Conservation (phyloP, 192 early-diverging fungal genomes). For the Podila minutissima region DNA sequence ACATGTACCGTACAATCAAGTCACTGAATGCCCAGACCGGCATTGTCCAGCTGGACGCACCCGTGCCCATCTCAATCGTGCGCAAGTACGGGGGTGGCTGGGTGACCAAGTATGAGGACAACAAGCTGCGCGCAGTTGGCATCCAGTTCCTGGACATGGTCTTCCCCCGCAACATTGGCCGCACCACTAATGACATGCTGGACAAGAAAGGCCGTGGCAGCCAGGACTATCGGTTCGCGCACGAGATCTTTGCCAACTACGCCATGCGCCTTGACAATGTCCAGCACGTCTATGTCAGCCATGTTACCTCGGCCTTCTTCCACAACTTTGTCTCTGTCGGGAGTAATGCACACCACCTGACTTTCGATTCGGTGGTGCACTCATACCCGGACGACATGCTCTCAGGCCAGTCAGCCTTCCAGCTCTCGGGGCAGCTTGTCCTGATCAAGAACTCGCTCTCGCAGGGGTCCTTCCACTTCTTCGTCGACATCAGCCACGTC, state of each 20-base stretch:
- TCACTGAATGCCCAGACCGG: slow-evolving; percentile 29
- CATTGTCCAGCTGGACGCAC: slow-evolving; percentile 48
- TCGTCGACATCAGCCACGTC: slow-evolving; percentile 53
- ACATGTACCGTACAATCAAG: slow-evolving; percentile 48
- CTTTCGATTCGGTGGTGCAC: slow-evolving; percentile 41
- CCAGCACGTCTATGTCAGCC: slow-evolving; percentile 51
- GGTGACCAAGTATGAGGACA: slow-evolving; percentile 47
- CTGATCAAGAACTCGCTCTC: slow-evolving; percentile 52
- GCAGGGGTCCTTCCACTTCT: slow-evolving; percentile 55
- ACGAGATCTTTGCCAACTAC: slow-evolving; percentile 58
- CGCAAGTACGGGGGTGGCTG: slow-evolving; percentile 52
- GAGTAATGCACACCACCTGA: slow-evolving; percentile 36
- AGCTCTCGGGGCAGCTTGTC: slow-evolving; percentile 56
- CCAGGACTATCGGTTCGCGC: slow-evolving; percentile 56
- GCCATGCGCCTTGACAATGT: slow-evolving; percentile 43
- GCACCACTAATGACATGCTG: slow-evolving; percentile 44
- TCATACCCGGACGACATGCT: slow-evolving; percentile 48
- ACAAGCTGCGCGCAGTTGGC: slow-evolving; percentile 41
- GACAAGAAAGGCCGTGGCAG: slow-evolving; percentile 47
- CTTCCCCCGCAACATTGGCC: slow-evolving; percentile 40
- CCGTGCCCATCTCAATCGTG: slow-evolving; percentile 49
- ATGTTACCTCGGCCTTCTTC: slow-evolving; percentile 51
- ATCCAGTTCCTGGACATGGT: slow-evolving; percentile 52
- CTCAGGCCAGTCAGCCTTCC: slow-evolving; percentile 59
- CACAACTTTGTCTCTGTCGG: slow-evolving; percentile 56